Conservation (phyloP, 2,329 filamentous ascomycete genomes). For the Fusarium abutilonis region DNA sequence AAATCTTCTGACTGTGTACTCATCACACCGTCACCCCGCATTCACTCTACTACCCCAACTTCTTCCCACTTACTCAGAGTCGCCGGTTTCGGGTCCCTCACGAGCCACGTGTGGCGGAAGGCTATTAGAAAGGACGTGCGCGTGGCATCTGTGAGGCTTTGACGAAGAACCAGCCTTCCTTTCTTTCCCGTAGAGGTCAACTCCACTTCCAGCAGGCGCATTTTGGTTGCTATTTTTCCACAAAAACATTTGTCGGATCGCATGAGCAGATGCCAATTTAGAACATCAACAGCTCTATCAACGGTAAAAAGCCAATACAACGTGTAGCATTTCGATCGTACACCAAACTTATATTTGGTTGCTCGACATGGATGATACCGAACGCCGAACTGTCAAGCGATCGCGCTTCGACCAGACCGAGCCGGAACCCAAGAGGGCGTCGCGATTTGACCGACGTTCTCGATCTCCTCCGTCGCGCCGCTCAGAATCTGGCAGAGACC, state of each 20-base stretch:
- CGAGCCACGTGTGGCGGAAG: constrained; percentile 36
- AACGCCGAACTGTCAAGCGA: constrained; percentile 77
- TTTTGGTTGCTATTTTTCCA: constrained; percentile 31
- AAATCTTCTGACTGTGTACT: neutral
- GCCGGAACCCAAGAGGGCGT: constrained; percentile 77
- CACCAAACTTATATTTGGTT: neutral
- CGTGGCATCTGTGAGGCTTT: constrained; percentile 12
- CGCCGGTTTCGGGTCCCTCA: constrained; percentile 22
- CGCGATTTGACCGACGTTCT: constrained; percentile 91
- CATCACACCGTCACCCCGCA: neutral
- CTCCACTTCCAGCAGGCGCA: constrained; percentile 34
- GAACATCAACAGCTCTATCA: neutral
- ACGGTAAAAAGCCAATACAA: too few species aligned
- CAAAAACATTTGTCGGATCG: constrained; percentile 7
- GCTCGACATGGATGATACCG: constrained; percentile 73
- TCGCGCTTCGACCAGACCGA: constrained; percentile 96
- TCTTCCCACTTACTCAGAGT: neutral
- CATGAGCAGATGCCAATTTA: constrained; percentile 1
- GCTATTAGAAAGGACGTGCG: constrained; percentile 23
- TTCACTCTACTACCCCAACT: constrained; percentile 8
- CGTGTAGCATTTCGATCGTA: neutral
- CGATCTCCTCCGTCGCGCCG: constrained; percentile 78
- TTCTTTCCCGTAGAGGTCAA: constrained; percentile 21
- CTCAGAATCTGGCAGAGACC: constrained; percentile 75
- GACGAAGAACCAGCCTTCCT: constrained; percentile 25